phyloP scores from a whole-genome alignment of 495 filamentous ascomycete genomes.

The Penicillium malachiteum region DNA sequence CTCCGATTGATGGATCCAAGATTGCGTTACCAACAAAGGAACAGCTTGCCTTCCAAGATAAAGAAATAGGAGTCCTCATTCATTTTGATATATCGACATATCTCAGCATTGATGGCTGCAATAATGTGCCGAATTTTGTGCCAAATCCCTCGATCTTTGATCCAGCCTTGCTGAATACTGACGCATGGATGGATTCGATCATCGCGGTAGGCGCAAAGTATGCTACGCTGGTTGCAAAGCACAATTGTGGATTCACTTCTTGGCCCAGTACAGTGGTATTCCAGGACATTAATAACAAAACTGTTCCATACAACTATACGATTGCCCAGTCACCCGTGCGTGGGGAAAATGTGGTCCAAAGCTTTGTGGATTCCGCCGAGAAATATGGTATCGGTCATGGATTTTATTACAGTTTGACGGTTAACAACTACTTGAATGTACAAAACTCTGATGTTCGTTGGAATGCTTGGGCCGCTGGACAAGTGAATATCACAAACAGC shows the following conservation, averaged over 20 bases:
- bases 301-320: constrained; percentile 10
- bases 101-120: constrained; percentile 12
- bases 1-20: constrained; percentile 12
- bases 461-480: constrained; percentile 6
- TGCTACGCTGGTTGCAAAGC: constrained; percentile 10
- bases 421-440: constrained; percentile 14
- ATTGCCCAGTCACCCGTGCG: constrained; percentile 11
- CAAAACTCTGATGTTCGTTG: constrained; percentile 9
- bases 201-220: constrained; percentile 10
- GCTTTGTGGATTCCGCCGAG: constrained; percentile 11
- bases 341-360: constrained; percentile 9
- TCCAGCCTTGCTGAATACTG: constrained; percentile 6
- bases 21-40: constrained; percentile 14
- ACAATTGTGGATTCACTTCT: constrained; percentile 10
- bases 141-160: constrained; percentile 5
- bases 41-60: constrained; percentile 11
- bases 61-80: constrained; percentile 13
- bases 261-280: constrained; percentile 12
- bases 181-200: constrained; percentile 11
- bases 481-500: constrained; percentile 11
- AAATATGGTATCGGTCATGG: constrained; percentile 12
- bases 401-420: constrained; percentile 11
- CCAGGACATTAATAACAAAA: constrained; percentile 6
- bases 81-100: constrained; percentile 11
- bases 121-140: constrained; percentile 9